These are phyloP conservation scores for Cladosporium sp. DNA, from an alignment of 2,329 filamentous ascomycete genomes.

Conservation along the genomic window DNA sequence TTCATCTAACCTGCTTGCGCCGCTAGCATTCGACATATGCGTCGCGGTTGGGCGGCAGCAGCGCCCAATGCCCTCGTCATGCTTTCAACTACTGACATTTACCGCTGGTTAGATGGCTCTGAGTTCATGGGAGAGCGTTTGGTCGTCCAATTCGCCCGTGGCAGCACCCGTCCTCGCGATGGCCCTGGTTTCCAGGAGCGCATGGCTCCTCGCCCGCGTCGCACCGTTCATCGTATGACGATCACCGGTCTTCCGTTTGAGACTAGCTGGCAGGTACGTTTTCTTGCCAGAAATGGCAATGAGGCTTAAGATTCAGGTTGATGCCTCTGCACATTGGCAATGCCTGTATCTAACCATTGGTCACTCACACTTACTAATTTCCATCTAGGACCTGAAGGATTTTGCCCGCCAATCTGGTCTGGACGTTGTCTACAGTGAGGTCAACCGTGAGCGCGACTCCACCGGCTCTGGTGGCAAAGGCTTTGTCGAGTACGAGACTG, in stretches of 20 bases:
- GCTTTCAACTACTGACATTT: constrained; percentile 28
- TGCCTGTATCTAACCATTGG: constrained; percentile 18
- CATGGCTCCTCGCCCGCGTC: constrained; percentile 73
- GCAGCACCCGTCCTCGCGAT: constrained; percentile 62
- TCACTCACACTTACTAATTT: constrained; percentile 37
- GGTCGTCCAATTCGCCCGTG: constrained; percentile 96
- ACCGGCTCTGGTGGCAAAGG: constrained; percentile 53
- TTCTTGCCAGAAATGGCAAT: too few species aligned
- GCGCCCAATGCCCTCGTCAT: constrained; percentile 13
- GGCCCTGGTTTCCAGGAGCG: constrained; percentile 53
- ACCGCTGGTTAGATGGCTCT: constrained; percentile 68
- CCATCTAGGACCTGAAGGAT: constrained; percentile 95
- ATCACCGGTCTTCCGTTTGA: constrained; percentile 94
- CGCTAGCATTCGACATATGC: constrained; percentile 1
- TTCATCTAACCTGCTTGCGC: constrained; percentile 18
- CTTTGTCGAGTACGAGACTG: constrained; percentile 97
- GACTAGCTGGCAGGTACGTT: constrained; percentile 97
- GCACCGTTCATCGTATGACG: constrained; percentile 94
- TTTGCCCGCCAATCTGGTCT: constrained; percentile 95
- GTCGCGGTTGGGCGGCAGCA: neutral
- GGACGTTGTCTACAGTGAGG: constrained; percentile 97
- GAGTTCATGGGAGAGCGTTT: constrained; percentile 97
- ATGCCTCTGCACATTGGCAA: too few species aligned
- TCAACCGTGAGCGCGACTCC: constrained; percentile 83
- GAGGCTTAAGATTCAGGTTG: too few species aligned